phyloP scores from a whole-genome alignment of 1,284 basidiomycete species.

The Tremellales sp. region DNA sequence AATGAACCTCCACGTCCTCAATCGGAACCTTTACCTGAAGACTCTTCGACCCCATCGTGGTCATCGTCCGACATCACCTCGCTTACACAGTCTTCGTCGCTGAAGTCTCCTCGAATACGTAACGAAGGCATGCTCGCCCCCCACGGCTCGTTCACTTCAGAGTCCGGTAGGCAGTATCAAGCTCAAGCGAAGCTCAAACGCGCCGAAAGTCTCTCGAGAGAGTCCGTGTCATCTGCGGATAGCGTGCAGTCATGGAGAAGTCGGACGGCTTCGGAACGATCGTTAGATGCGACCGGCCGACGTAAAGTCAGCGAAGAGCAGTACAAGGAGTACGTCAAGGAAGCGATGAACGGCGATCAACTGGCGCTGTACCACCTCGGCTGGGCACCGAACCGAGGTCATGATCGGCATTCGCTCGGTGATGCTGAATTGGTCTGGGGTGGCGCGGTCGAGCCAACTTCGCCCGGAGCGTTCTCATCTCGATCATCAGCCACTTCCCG shows the following conservation, averaged over 20 bases:
- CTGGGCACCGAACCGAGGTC: not conserved
- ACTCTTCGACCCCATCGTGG: slow-evolving; percentile 6
- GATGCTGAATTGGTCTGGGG: slow-evolving; percentile 13
- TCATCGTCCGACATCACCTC: slow-evolving; percentile 5
- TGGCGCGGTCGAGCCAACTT: not conserved
- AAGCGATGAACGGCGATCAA: slow-evolving; percentile 11
- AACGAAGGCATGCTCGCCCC: slow-evolving; percentile 13
- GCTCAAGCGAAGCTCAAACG: not conserved
- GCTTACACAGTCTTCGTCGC: not conserved
- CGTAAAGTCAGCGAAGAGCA: not conserved
- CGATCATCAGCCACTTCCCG: not conserved
- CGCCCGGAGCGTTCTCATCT: not conserved
- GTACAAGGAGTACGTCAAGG: slow-evolving; percentile 1
- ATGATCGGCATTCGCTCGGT: slow-evolving; percentile 7
- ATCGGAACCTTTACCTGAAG: not conserved
- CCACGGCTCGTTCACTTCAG: slow-evolving; percentile 22
- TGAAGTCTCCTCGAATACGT: slow-evolving; percentile 9
- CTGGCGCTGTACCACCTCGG: slow-evolving; percentile 12
- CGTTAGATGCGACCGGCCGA: not conserved
- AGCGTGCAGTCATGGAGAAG: not conserved
- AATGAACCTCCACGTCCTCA: not conserved
- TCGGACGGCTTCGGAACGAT: not conserved
- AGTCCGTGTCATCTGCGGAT: not conserved
- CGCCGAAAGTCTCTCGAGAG: not conserved
- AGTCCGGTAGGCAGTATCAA: slow-evolving; percentile 1